Conservation (phyloP, 2,329 filamentous ascomycete species). For the Aspergillus sp. region DNA sequence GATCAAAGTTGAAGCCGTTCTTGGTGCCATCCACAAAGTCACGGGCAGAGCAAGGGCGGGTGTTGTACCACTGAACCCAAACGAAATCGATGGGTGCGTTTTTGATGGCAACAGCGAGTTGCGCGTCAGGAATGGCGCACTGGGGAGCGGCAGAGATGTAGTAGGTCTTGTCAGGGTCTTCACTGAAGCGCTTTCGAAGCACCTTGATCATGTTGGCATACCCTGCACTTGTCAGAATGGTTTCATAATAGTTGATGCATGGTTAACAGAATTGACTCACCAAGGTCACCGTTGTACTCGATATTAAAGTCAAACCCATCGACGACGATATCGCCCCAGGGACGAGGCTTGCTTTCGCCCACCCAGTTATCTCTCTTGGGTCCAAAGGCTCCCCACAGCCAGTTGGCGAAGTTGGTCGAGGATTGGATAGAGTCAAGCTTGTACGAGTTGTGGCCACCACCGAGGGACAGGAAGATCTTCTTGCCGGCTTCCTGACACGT, state of each 20-base stretch:
- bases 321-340: constrained; percentile 51
- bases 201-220: constrained; percentile 55
- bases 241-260: background rate
- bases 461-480: constrained; percentile 53
- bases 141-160: constrained; percentile 61
- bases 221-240: constrained; percentile 32
- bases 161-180: constrained; percentile 43
- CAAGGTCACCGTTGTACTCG: constrained; percentile 35
- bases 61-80: constrained; percentile 63
- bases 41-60: constrained; percentile 54
- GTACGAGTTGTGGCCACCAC: constrained; percentile 50
- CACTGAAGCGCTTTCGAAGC: constrained; percentile 48
- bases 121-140: constrained; percentile 54
- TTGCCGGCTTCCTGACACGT: constrained; percentile 48
- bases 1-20: constrained; percentile 51
- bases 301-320: constrained; percentile 61
- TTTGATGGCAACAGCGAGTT: constrained; percentile 51
- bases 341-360: constrained; percentile 45
- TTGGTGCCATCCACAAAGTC: constrained; percentile 41
- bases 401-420: constrained; percentile 54
- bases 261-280: constrained; percentile 26
- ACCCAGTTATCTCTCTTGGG: constrained; percentile 40
- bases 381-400: constrained; percentile 57
- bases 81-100: constrained; percentile 56
- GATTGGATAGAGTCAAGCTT: constrained; percentile 46